These are phyloP conservation scores for Chlorella sp. DNA, from an alignment of 139 green algal species.

Conservation along the genomic window DNA sequence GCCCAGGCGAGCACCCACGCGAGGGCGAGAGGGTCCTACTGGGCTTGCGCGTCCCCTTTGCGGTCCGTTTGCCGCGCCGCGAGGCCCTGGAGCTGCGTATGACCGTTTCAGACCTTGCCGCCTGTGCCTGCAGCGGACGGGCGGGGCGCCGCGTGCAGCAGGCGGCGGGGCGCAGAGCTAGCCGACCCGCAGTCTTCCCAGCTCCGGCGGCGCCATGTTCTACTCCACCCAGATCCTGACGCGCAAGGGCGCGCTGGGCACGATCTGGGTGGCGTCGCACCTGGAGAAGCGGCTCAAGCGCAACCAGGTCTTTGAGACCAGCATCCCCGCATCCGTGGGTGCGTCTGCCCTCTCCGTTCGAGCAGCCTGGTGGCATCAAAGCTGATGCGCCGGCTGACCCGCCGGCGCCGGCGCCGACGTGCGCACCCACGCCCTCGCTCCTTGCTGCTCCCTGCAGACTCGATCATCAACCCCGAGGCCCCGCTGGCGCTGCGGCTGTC, in stretches of 20 bases:
- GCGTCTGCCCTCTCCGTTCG: background rate
- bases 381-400: background rate
- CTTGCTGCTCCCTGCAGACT: slow-evolving; percentile 65
- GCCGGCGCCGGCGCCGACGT: background rate
- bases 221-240: slow-evolving; percentile 89
- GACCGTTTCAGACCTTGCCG: too few species aligned
- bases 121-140: too few species aligned
- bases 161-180: too few species aligned
- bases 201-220: slow-evolving; percentile 68
- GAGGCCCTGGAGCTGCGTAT: background rate
- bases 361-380: background rate
- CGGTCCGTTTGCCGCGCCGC: background rate
- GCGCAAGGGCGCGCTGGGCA: slow-evolving; percentile 88
- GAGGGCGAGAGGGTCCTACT: too few species aligned
- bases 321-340: slow-evolving; percentile 33
- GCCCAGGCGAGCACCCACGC: too few species aligned
- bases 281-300: slow-evolving; percentile 86
- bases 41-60: too few species aligned
- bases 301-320: slow-evolving; percentile 54
- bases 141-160: too few species aligned
- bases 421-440: background rate
- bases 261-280: slow-evolving; percentile 95
- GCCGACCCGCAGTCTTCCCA: too few species aligned
- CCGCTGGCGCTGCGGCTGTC: slow-evolving; percentile 93
- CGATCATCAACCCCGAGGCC: slow-evolving; percentile 91